A percentile compares a stretch with the other conserved stretches of the same genome.
phyloP scores from a whole-genome alignment of 1,284 basidiomycete species.

The Fomitopsis schrenkii region DNA sequence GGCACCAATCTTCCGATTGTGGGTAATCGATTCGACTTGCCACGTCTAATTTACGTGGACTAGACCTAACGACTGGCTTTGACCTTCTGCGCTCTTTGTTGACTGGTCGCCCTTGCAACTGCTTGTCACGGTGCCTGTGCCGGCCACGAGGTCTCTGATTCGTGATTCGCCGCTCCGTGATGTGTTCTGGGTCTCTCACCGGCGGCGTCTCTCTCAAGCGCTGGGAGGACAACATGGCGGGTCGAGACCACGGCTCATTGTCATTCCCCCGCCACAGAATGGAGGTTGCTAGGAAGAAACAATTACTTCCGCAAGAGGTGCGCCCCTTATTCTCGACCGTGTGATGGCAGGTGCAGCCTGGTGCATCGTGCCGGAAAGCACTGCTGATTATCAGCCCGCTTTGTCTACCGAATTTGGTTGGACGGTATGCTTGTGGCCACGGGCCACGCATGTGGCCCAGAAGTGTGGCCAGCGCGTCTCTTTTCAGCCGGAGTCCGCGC shows the following conservation, averaged over 20 bases:
- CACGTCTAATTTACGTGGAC: no score
- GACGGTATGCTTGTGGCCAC: neutral
- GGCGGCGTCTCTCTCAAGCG: neutral
- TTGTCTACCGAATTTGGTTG: slow-evolving; percentile 1
- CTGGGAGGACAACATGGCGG: neutral
- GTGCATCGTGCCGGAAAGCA: neutral
- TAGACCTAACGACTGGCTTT: no score
- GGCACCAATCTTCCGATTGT: no score
- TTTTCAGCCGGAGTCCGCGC: slow-evolving; percentile 1
- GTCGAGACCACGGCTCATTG: neutral
- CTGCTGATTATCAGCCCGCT: neutral
- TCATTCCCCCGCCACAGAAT: neutral
- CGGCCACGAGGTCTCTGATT: neutral
- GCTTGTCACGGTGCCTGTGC: no score
- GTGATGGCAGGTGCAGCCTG: neutral
- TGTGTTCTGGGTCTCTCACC: neutral
- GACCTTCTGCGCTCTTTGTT: no score
- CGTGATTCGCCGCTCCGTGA: neutral
- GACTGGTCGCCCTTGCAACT: no score
- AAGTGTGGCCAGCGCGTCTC: slow-evolving; percentile 1
- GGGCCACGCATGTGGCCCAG: slow-evolving; percentile 1
- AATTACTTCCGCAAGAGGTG: neutral
- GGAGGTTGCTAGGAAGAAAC: neutral
- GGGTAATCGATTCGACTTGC: no score
- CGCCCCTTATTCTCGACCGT: neutral